Evolutionary conservation across 768 basidiomycete species (phyloP), one percentile per base, ranked within the genome.

Genomic region (Cystobasidium ongulense): DNA sequence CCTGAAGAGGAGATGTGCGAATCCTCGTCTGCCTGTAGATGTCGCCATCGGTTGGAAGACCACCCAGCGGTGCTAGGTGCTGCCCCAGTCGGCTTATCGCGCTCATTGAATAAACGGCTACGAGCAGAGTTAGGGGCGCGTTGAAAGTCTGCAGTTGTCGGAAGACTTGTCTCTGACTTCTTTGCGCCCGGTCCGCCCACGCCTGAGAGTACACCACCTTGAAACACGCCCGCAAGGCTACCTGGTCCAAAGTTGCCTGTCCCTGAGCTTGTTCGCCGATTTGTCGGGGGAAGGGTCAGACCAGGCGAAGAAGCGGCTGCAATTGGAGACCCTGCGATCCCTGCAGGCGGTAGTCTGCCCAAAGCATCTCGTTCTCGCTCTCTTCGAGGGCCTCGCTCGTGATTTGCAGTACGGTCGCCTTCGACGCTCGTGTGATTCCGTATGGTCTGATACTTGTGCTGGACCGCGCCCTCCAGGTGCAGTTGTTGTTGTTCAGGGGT

Each of bases 1-100:
- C 63, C 36, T 25, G 36, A 38, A 5, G 63, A 64, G 10, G 63
- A 64, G 7, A 46, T 38, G 25, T 71, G 68, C 21, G 53, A 39
- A 27, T 71, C 68, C n/a, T 71, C 68, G n/a, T 71, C 68, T 27
- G 68, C 33, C 31, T 71, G 68, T 31, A 71, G 68, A 39, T 71
- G 68, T 27, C 68, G 23, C 68, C 68, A 71, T 1, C 68, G 50
- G 25, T 71, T 71, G 7, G 53, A 29, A 4, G 68, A 53, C 68
- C 68, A 59, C 29, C 13, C 5, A 54, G 52, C 52, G n/a, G 52
- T 54, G 5, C 53, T 18, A 35, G 68, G 68, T 2, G 13, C 46
- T 3, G 53, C 21, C 3, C 18, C 23, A 33, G n/a, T 21, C 10
- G 65, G 50, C 29, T 52, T 67, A 23, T 67, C 65, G 11, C 43